These are phyloP conservation scores for Tephrocybe rancida DNA, from an alignment of 768 basidiomycete species.

Conservation along the genomic window DNA sequence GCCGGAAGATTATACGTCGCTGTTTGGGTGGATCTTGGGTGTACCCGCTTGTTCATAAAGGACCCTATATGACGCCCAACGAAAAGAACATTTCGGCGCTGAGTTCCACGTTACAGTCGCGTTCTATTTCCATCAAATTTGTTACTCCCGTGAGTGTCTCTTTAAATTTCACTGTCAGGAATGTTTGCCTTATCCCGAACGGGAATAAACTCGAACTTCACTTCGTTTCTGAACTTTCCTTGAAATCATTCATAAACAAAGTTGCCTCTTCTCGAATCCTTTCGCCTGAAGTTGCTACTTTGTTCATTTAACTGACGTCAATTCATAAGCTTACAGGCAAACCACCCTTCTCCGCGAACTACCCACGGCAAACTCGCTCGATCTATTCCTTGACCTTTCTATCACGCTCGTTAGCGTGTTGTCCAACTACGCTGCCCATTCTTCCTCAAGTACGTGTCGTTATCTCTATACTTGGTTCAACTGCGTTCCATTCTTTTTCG, in stretches of 20 bases:
- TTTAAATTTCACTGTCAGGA: too few relatives aligned
- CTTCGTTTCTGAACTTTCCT: too few relatives aligned
- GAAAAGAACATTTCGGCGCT: slow-evolving; percentile 74
- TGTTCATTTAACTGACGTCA: slow-evolving; percentile 14
- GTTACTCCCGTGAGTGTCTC: slow-evolving; percentile 45
- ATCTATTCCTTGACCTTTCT: slow-evolving; percentile 59
- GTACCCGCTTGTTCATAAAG: too few relatives aligned
- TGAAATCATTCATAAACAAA: too few relatives aligned
- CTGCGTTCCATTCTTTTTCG: too few relatives aligned
- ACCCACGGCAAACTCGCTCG: slow-evolving; percentile 47
- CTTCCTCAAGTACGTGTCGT: slow-evolving; percentile 79
- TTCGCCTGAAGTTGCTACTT: not conserved
- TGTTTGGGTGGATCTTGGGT: too few relatives aligned
- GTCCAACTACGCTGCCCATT: slow-evolving; percentile 83
- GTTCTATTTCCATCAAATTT: too few relatives aligned
- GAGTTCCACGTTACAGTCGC: slow-evolving; percentile 65
- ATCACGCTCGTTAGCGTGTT: slow-evolving; percentile 70
- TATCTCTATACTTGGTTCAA: slow-evolving; percentile 30
- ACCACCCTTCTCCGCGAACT: slow-evolving; percentile 44
- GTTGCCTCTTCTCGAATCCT: slow-evolving; percentile 47
- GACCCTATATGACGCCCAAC: too few relatives aligned
- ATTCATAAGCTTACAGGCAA: slow-evolving; percentile 23
- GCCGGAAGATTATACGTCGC: too few relatives aligned
- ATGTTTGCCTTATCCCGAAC: not conserved
- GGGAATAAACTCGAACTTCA: too few relatives aligned